Evolutionary conservation across 1,284 basidiomycete genomes (phyloP), one percentile per base, ranked within the genome.

Genomic region (Trichosporon sp.): DNA sequence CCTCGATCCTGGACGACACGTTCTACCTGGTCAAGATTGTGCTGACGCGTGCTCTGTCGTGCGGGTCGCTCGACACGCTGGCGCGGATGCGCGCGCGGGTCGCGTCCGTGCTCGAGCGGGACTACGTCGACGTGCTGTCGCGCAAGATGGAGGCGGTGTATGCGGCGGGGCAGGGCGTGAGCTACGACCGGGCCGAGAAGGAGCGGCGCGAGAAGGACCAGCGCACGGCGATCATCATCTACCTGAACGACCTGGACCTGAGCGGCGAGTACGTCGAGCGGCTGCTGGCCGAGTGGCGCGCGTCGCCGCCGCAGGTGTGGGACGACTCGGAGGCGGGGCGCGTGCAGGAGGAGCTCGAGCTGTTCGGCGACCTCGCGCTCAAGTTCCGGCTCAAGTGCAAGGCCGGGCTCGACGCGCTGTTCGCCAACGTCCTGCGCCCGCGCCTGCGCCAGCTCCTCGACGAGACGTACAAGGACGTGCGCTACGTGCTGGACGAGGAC

Each of bases 1-100:
- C 84, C 1, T 85, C 84, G 7, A 90, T 90, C 0, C 92, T 95
- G 0, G 95, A 98, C 79, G 95, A 98, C 75, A 91, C 90, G 1
- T 98, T 98, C 83, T 98, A 95, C 82, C 90, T 98, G 68, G 84
- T 97, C 72, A 97, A 95, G 81, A 86, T 90, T 3, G 90, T 95
- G 2, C 85, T 95, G 4, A 85, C 87, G 18, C 87, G 95, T 11
- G 84, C 93, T 32, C 79, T 95, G 18, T 89, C 90, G 0, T 90
- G 90, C 0, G 92, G 92, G 0, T 90, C 89, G 2, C 74, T 89
- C 0, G 78, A 79, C 2, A 87, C 87, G 1, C 86, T 94, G 1
- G 84, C 87, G 67, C 84, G 84, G 21, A 89, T 89, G 71, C 83
- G 89, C 2, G 86, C 87, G 23, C 88, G 87, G 65, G 84, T 97